Base-by-base conservation (phyloP, 176 grass and related monocot species). In the Oryza meridionalis region DNA sequence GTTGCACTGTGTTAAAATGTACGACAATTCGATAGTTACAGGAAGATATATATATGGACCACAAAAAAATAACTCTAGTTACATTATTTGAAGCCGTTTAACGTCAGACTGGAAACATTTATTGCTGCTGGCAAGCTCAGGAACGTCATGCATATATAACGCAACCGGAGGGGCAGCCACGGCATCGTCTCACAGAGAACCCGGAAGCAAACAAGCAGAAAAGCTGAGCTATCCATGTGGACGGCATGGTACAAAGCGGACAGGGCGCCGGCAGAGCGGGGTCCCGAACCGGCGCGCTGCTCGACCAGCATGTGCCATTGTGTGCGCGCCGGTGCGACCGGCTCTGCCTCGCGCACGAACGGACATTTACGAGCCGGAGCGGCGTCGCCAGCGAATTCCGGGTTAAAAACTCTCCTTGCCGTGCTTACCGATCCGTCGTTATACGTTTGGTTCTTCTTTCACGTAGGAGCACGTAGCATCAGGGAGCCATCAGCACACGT, bases 401-500 rank as follows among this genome's bases (percentile, higher is more conserved):
- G 14, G 49, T 51, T 51, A 31, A 51, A 51, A 51, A 51, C 49
- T 16, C 49, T 51, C 49, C 14, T 51, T 51, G 17, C n/a, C 24
- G 31, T 37, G 35, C 35, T 37, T 37, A 37, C 35, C 6, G 35
- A 37, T 6, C 35, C 35, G 35, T 37, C 38, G 38, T 40, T 7
- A 40, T 40, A 40, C 38, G 37, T 37, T 6, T 24, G 53, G 22
- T 69, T 55, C 15, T 68, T 67, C 15, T 68, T 53, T 46, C 44
- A 19, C 13, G 55, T n/a, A 37, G 35, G 35, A 37, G 35, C 5
- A 19, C 12, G 55, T 45, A 63, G 17, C 53, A 63, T 73, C n/a
- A 78, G 11, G 31, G 74, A 27, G 38, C 49, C 13, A n/a, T 5
- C 37, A 64, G 82, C 45, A 81, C 82, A 85, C 73, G 86, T 79